phyloP scores from a whole-genome alignment of 768 basidiomycete species.

The Suillus plorans region DNA sequence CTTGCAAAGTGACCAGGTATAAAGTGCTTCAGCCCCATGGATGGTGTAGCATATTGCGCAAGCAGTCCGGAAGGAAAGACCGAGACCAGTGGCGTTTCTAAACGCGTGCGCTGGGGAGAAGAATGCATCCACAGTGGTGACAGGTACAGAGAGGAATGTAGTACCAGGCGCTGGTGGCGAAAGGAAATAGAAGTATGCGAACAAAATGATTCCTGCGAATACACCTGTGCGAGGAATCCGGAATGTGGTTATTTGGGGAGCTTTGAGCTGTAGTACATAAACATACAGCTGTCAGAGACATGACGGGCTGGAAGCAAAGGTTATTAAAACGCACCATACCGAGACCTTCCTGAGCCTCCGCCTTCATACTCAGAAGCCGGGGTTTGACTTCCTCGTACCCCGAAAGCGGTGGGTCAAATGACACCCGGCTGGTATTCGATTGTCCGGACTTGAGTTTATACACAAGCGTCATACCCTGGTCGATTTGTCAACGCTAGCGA shows the following conservation, averaged over 20 bases:
- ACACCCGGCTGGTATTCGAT: conserved; percentile 48
- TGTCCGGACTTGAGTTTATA: conserved; percentile 55
- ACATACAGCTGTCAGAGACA: not conserved
- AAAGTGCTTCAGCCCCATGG: conserved; percentile 28
- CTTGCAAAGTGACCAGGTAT: conserved; percentile 29
- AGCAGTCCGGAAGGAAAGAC: conserved; percentile 12
- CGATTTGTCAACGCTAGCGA: not conserved
- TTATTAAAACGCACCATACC: conserved; percentile 61
- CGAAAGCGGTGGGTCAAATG: conserved; percentile 67
- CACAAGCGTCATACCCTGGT: conserved; percentile 66
- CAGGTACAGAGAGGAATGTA: conserved; percentile 14
- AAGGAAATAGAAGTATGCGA: conserved; percentile 16
- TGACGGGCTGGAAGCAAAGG: not conserved
- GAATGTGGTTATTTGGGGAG: conserved; percentile 63
- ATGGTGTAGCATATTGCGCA: conserved; percentile 4
- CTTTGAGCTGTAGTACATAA: conserved; percentile 45
- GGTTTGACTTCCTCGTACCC: conserved; percentile 85
- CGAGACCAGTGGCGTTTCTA: conserved; percentile 16
- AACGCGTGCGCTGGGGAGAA: conserved; percentile 24
- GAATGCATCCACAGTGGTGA: conserved; percentile 8
- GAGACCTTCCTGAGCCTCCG: conserved; percentile 72
- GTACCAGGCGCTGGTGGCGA: conserved; percentile 14
- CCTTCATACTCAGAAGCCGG: conserved; percentile 76
- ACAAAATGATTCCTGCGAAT: conserved; percentile 23
- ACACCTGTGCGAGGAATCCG: conserved; percentile 40